Base-by-base conservation (phyloP, 2,329 filamentous ascomycete species). In the Neodidymelliopsis sp. region DNA sequence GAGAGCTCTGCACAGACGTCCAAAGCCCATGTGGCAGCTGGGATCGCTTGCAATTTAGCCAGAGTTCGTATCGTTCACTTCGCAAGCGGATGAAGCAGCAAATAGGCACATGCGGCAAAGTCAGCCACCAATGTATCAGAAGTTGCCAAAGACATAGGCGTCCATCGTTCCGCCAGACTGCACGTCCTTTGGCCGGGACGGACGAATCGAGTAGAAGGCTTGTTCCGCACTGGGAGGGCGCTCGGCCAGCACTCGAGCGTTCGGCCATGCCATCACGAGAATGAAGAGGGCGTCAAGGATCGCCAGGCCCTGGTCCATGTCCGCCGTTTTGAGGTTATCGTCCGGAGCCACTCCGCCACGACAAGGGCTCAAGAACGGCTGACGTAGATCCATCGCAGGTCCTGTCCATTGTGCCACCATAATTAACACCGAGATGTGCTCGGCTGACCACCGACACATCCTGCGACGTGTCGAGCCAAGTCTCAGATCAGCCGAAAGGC, bases 401-500 rank as follows among this genome's bases (percentile, higher is more conserved):
- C 53, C 56, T 63, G 54, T 56, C 57, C 56, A 60, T 59, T n/a
- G n/a, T 62, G 56, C 59, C 24, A 27, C 12, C 24, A 7, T 27
- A 31, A 42, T 38, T 50, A 37, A 57, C 56, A 52, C 49, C 54
- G 56, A 57, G 46, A 53, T 59, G 56, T 51, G 60, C 58, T 65
- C 60, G 62, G 57, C 61, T 66, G 65, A 63, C 58, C 60, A 54
- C 54, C 51, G 56, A 56, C 40, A 60, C 45, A 56, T 58, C 49
- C 56, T 56, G 60, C 46, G 44, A 42, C 42, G 42, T 47, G 45
- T 35, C 49, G 48, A 48, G 63, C 64, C 59, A 70, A 66, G 65
- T 62, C 62, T 69, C 57, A 68, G 65, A 71, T 72, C 66, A 70
- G 63, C 66, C 69, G 65, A 62, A 60, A 59, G 56, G 45, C 49